These are phyloP conservation scores for Chalciporus sp. DNA, from an alignment of 1,284 basidiomycete species.

Conservation along the genomic window DNA sequence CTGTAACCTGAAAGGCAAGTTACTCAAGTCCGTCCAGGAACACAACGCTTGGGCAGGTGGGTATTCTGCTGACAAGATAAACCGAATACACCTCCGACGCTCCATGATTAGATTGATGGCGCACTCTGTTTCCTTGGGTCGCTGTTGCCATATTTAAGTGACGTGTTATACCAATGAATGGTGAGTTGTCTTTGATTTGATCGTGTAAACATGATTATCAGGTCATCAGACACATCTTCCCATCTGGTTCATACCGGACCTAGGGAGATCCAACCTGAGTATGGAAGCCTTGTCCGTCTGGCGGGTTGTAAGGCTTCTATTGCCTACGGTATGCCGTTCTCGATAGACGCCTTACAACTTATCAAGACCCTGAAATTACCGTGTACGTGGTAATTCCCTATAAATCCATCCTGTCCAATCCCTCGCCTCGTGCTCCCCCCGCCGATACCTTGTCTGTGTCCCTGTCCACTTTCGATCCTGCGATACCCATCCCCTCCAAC, in stretches of 20 bases:
- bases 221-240: constrained; percentile 10
- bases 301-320: constrained; percentile 30
- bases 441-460: constrained; percentile 23
- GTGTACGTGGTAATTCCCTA: constrained; percentile 37
- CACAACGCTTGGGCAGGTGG: background rate
- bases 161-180: constrained; percentile 7
- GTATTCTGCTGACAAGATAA: constrained; percentile 13
- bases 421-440: constrained; percentile 30
- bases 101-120: background rate
- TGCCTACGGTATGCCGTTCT: constrained; percentile 32
- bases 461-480: constrained; percentile 9
- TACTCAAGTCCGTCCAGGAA: constrained; percentile 5
- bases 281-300: constrained; percentile 31
- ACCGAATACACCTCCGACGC: background rate
- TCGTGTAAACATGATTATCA: constrained; percentile 20
- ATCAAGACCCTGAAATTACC: constrained; percentile 39
- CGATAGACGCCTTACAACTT: constrained; percentile 37
- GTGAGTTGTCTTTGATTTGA: constrained; percentile 16
- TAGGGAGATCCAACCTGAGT: constrained; percentile 15
- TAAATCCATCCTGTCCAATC: constrained; percentile 30
- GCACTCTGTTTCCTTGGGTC: constrained; percentile 8
- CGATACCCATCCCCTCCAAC: constrained; percentile 28
- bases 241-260: constrained; percentile 23
- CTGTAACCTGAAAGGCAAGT: constrained; percentile 17
- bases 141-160: constrained; percentile 19